Conservation (phyloP, 164 flowering plant species). For the Aristolochia contorta region DNA sequence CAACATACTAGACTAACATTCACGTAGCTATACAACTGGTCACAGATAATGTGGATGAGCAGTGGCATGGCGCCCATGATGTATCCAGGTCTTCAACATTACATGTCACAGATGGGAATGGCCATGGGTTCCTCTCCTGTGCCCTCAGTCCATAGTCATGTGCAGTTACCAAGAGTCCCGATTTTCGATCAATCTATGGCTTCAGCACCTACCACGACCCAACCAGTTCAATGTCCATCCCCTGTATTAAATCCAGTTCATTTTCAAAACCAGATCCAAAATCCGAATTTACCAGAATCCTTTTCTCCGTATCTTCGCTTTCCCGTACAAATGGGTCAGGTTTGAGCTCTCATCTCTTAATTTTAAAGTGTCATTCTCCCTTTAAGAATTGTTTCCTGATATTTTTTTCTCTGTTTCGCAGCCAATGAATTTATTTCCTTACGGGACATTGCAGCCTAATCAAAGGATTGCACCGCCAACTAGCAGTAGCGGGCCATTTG, state of each 20-base stretch:
- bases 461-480: slow-evolving; percentile 17
- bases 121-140: slow-evolving; percentile 40
- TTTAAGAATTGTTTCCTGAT: background rate
- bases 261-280: slow-evolving; percentile 38
- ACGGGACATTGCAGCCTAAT: slow-evolving; percentile 24
- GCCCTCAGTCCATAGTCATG: slow-evolving; percentile 30
- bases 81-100: slow-evolving; percentile 64
- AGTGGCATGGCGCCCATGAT: slow-evolving; percentile 72
- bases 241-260: slow-evolving; percentile 22
- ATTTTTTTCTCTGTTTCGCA: slow-evolving; percentile 16
- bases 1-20: background rate
- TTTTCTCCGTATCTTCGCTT: slow-evolving; percentile 39
- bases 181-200: slow-evolving; percentile 31
- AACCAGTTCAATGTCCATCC: slow-evolving; percentile 24
- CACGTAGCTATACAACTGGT: slow-evolving; percentile 5
- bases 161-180: slow-evolving; percentile 38
- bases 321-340: slow-evolving; percentile 32
- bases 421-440: slow-evolving; percentile 40
- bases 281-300: slow-evolving; percentile 25
- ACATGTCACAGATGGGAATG: slow-evolving; percentile 61
- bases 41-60: slow-evolving; percentile 81
- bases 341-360: background rate
- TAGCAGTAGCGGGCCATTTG: slow-evolving; percentile 13
- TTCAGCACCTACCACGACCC: slow-evolving; percentile 12
- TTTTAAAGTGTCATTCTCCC: background rate